Base-by-base conservation (phyloP, 345 rosid species). In the Linum usitatissimum region DNA sequence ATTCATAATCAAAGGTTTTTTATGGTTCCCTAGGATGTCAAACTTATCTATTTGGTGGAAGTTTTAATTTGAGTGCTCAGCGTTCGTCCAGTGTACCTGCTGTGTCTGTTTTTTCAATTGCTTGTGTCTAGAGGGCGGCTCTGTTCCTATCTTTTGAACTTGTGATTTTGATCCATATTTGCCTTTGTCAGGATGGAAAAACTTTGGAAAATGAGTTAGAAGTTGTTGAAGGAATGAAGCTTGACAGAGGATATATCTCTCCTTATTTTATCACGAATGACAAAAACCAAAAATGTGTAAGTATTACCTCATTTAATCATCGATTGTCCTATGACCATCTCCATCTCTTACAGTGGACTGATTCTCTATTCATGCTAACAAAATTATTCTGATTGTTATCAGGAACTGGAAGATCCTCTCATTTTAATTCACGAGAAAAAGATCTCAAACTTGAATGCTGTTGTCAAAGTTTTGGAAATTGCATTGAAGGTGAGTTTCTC, bases 211-310 rank as follows among this genome's bases (percentile, higher is more conserved):
- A 94, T 62, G 99, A 94, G 75, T 72, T 94, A 64, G 99, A 94
- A 75, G 91, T 90, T 68, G 99, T 94, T 30, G 99, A 94, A 77
- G 99, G 99, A 59, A 90, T 94, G 99, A 94, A 90, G 77, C 73
- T 93, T 55, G 99, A 93, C 71, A 83, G 99, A 65, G 99, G 99
- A 45, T 93, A 90, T 74, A 93, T 88, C 38, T 93, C 99, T 18
- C 99, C 99, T 0, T 88, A 90, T 71, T 94, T 94, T 76, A 77
- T 87, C 61, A 93, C 99, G 31, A 83, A 93, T 73, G 80, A 70
- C 63, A 93, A 93, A 74, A 90, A 68, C 77, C 99, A 90, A 71
- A 93, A 90, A 90, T 90, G 99, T 65, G 99, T 90, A 80, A 78
- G 92, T 64, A 48, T 53, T 19, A 13, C 55, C 20, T 34, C 28